Evolutionary conservation across 345 rosid species (phyloP).

Genomic region (Salix arbutifolia): DNA sequence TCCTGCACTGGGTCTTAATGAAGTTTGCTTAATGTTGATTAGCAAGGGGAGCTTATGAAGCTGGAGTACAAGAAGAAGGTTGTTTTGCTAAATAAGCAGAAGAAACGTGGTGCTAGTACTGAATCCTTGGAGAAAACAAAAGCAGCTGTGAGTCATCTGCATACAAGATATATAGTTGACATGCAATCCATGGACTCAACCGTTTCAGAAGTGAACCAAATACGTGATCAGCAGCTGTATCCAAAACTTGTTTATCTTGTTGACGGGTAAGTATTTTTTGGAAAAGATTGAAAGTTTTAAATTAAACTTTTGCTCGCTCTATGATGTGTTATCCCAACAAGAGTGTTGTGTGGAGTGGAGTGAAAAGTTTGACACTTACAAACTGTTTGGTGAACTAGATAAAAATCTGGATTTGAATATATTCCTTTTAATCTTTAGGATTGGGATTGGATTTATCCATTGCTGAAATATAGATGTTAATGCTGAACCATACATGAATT

Average conservation of each 20-base stretch:
- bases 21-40: slow-evolving; percentile 17
- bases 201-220: slow-evolving; percentile 75
- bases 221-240: slow-evolving; percentile 83
- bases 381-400: neutral
- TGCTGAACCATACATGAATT: neutral
- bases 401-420: neutral
- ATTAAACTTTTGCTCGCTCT: neutral
- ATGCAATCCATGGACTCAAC: slow-evolving; percentile 99
- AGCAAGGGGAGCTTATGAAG: slow-evolving; percentile 98
- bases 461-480: neutral
- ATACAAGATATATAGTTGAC: slow-evolving; percentile 88
- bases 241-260: slow-evolving; percentile 74
- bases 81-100: slow-evolving; percentile 63
- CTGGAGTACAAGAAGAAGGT: slow-evolving; percentile 87
- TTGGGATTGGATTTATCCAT: neutral
- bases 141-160: slow-evolving; percentile 88
- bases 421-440: neutral
- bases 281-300: neutral
- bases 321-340: neutral
- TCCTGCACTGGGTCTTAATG: neutral
- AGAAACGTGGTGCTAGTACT: slow-evolving; percentile 64
- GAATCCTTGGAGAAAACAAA: slow-evolving; percentile 92
- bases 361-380: neutral
- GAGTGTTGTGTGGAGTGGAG: neutral
- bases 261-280: slow-evolving; percentile 52